A percentile compares a stretch with the other conserved stretches of the same genome.
phyloP scores from a whole-genome alignment of 169 alveolate genomes.

The Eimeria praecox region DNA sequence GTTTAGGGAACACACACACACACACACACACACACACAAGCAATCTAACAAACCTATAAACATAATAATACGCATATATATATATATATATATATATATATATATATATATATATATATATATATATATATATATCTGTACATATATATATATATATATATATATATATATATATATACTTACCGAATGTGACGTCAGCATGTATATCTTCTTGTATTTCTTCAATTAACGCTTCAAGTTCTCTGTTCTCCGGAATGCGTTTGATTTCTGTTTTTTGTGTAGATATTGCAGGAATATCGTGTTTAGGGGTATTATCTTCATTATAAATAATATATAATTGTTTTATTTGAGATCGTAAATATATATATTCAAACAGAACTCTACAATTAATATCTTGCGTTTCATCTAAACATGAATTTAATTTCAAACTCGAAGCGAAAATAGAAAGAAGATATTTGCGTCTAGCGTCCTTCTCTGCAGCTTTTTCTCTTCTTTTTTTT shows the following conservation, averaged over 20 bases:
- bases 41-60: too few species aligned
- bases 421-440: neutral
- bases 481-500: neutral
- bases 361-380: neutral
- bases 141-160: too few species aligned
- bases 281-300: too few species aligned
- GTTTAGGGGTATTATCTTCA: neutral
- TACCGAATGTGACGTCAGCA: conserved; percentile 1
- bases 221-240: neutral
- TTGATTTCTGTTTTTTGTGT: neutral
- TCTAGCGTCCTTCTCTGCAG: neutral
- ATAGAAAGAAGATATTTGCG: neutral
- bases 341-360: neutral
- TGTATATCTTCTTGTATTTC: conserved; percentile 8
- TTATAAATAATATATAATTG: neutral
- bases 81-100: too few species aligned
- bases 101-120: too few species aligned
- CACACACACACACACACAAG: too few species aligned
- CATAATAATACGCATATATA: too few species aligned
- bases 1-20: too few species aligned
- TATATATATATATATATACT: too few species aligned
- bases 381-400: too few species aligned
- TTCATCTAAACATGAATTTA: too few species aligned
- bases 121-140: too few species aligned
- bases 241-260: neutral